phyloP scores from a whole-genome alignment of 169 alveolate genomes.

The Plasmodium vinckei region DNA sequence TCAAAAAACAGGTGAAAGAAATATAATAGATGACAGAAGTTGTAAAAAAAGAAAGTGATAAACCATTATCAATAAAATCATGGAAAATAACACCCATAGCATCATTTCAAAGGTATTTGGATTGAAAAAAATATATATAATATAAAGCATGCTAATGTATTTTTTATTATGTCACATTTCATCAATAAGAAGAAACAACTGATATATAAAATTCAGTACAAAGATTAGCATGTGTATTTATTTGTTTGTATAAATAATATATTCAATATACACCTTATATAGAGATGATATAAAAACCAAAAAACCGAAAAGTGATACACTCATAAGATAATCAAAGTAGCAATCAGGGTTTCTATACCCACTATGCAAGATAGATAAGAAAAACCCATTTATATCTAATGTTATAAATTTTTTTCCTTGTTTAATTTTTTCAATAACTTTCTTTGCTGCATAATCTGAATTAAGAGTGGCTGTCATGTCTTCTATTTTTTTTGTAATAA shows the following conservation, averaged over 20 bases:
- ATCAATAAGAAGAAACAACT: too few species aligned
- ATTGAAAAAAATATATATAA: too few species aligned
- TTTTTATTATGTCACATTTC: too few species aligned
- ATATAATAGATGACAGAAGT: too few species aligned
- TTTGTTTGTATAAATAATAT: slow-evolving; percentile 4
- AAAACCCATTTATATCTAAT: slow-evolving; percentile 29
- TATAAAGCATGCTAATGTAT: too few species aligned
- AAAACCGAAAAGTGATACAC: slow-evolving; percentile 30
- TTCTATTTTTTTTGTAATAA: slow-evolving; percentile 44
- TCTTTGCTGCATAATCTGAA: slow-evolving; percentile 68
- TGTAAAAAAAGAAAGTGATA: too few species aligned
- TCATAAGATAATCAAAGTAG: slow-evolving; percentile 50
- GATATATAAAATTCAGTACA: too few species aligned
- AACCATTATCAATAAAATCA: too few species aligned
- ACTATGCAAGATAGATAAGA: slow-evolving; percentile 40
- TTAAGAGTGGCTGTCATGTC: slow-evolving; percentile 26
- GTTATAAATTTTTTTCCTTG: slow-evolving; percentile 64
- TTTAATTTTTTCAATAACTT: slow-evolving; percentile 31
- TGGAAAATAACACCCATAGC: too few species aligned
- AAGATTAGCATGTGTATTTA: too few species aligned
- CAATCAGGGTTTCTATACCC: slow-evolving; percentile 70
- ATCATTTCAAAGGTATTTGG: too few species aligned
- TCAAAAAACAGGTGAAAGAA: too few species aligned
- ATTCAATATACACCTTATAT: slow-evolving; percentile 42
- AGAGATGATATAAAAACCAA: slow-evolving; percentile 51